A percentile compares a stretch with the other conserved stretches of the same genome.
Evolutionary conservation across 768 basidiomycete genomes (phyloP).

Genomic region (Tylopilus balloui): DNA sequence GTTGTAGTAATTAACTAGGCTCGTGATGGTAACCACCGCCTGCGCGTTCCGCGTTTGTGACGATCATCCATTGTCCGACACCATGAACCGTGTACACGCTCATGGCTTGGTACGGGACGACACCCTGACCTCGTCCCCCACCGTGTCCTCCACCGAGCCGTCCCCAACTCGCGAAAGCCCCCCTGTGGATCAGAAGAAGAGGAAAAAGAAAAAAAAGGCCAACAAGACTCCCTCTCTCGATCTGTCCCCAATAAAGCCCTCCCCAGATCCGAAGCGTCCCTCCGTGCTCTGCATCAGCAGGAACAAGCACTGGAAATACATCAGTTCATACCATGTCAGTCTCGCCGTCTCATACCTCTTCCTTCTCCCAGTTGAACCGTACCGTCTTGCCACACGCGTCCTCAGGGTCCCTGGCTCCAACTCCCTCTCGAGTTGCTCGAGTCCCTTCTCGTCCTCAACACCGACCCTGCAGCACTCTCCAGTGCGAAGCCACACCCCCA

Average conservation of each 20-base stretch:
- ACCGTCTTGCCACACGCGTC: neutral
- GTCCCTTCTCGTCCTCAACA: slow-evolving; percentile 71
- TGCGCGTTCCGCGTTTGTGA: neutral
- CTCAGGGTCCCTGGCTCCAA: slow-evolving; percentile 87
- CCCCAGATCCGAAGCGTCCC: slow-evolving; percentile 44
- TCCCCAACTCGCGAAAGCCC: slow-evolving; percentile 18
- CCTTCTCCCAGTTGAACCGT: neutral
- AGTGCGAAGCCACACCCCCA: slow-evolving; percentile 42
- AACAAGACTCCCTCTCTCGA: slow-evolving; percentile 35
- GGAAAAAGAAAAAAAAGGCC: slow-evolving; percentile 59
- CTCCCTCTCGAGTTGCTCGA: slow-evolving; percentile 83
- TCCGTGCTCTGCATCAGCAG: slow-evolving; percentile 81
- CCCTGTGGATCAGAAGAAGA: slow-evolving; percentile 52
- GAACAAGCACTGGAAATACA: slow-evolving; percentile 93
- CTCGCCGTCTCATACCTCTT: neutral
- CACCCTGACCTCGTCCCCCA: neutral
- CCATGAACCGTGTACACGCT: neutral
- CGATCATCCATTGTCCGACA: neutral
- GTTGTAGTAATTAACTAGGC: too few relatives aligned
- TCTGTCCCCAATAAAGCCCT: slow-evolving; percentile 24
- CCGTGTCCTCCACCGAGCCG: slow-evolving; percentile 9
- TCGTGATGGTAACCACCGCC: slow-evolving; percentile 14
- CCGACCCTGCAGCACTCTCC: slow-evolving; percentile 63
- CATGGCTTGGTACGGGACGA: neutral
- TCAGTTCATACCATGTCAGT: slow-evolving; percentile 86